phyloP scores from a whole-genome alignment of 208 protist genomes.

The Wallacemonas sp. region DNA sequence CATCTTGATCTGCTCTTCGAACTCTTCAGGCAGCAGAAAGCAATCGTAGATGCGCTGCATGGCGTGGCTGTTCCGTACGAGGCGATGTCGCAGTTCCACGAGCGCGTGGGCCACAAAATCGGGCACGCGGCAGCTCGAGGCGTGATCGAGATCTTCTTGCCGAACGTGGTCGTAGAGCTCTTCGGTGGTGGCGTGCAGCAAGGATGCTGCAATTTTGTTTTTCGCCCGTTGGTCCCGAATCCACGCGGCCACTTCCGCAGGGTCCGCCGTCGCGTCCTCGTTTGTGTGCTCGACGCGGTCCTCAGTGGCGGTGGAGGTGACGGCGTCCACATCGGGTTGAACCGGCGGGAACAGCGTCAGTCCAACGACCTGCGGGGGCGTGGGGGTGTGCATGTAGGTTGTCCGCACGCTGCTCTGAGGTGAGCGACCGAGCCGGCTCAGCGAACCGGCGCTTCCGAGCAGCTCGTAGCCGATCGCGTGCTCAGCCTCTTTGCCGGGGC shows the following conservation, averaged over 20 bases:
- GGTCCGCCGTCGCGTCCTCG: neutral
- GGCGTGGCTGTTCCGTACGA: conserved; percentile 28
- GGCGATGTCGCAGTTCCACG: conserved; percentile 34
- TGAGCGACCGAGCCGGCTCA: conserved; percentile 1
- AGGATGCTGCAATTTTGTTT: neutral
- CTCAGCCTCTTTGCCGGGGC: neutral
- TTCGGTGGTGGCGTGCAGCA: conserved; percentile 9
- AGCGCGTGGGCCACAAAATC: conserved; percentile 30
- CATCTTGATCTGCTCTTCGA: conserved; percentile 18
- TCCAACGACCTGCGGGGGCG: neutral
- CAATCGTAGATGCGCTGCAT: conserved; percentile 46
- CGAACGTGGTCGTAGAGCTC: conserved; percentile 9
- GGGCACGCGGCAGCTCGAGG: conserved; percentile 16
- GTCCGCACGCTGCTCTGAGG: neutral
- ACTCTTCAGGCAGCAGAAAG: conserved; percentile 27
- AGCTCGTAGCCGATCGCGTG: conserved; percentile 10
- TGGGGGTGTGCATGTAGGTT: neutral
- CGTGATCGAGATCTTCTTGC: conserved; percentile 7
- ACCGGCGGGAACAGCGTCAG: neutral
- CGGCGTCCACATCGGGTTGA: too few species aligned
- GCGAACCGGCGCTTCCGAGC: neutral
- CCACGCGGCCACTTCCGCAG: conserved; percentile 7
- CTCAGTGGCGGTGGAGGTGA: too few species aligned
- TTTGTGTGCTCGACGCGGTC: too few species aligned
- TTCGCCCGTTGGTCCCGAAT: conserved; percentile 1